Evolutionary conservation across 371 early-diverging fungal species (phyloP), one percentile per base, ranked within the genome.

Genomic region (Syncephalastrum racemosum): DNA sequence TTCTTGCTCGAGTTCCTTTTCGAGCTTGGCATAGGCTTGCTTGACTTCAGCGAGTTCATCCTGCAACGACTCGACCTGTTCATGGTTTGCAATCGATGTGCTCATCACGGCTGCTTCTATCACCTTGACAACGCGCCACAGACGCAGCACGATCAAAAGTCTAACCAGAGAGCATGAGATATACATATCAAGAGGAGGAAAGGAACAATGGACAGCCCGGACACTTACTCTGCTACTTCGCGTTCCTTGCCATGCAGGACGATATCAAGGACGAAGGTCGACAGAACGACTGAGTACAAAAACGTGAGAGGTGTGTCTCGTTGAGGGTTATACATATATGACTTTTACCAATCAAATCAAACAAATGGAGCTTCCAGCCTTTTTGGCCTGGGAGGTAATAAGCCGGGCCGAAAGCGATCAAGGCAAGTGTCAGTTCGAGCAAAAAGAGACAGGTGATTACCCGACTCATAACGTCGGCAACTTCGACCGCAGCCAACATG

Each of bases 61-160:
- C 31, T 46, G 57, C 27, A 71, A 18, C 18, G 25, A 27, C 24
- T 69, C 64, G 4, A 63, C 23, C 51, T 60, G 54, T 50, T 74
- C 72, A 24, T 74, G 44, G 20, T 74, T 63, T 4, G 62, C 49
- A 49, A 47, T 65, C 14, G 67, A 68, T 2, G 76, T 58, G 14
- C 79, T 68, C 46, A 69, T 47, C 0, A 71, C 63, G 4, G 71
- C 73, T 10, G 79, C 74, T 55, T 79, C 79, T 24, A 70, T 64
- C 40, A 79, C 63, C 46, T 75, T 72, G 41, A 79, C 71, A 13
- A 79, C 56, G 47, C 79, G 66, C 79, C 79, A 79, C n/a, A 75
- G 53, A 69, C 74, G 80, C 52, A 76, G 66, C 23, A 80, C 52
- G 36, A 82, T 72, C 49, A 75, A 59, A 31, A 74, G 63, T 36